These are phyloP conservation scores for Hypomontagnella monticulosa DNA, from an alignment of 495 filamentous ascomycete species.

Conservation along the genomic window DNA sequence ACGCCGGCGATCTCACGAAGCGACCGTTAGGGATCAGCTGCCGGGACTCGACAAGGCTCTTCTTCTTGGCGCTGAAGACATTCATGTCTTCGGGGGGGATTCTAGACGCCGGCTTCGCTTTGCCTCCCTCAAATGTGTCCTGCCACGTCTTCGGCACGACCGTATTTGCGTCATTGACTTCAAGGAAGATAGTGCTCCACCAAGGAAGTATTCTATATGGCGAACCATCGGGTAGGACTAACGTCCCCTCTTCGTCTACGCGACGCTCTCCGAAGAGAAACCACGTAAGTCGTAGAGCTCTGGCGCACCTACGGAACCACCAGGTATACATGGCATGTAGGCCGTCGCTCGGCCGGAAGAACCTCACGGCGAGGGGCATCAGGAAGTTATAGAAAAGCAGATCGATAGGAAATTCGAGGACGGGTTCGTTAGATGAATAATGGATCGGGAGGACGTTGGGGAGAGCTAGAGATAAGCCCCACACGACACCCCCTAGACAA, in stretches of 20 bases:
- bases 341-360: constrained; percentile 83
- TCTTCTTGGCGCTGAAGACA: constrained; percentile 38
- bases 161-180: constrained; percentile 42
- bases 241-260: constrained; percentile 80
- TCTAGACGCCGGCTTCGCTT: constrained; percentile 43
- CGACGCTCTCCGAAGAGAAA: constrained; percentile 90
- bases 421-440: constrained; percentile 88
- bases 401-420: constrained; percentile 94
- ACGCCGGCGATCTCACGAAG: constrained; percentile 89
- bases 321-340: constrained; percentile 88
- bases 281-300: constrained; percentile 80
- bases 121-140: constrained; percentile 52
- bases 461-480: constrained; percentile 76
- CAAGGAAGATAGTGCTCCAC: constrained; percentile 51
- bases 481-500: constrained; percentile 94
- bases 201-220: constrained; percentile 37
- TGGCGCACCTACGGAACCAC: constrained; percentile 94
- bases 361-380: constrained; percentile 82
- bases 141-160: constrained; percentile 54
- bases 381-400: constrained; percentile 96
- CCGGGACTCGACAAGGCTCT: constrained; percentile 53
- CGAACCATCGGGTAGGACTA: constrained; percentile 44
- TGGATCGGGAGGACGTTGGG: constrained; percentile 84
- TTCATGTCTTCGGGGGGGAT: constrained; percentile 41
- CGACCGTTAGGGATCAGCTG: constrained; percentile 72